These are phyloP conservation scores for Phytophthora sojae DNA, from an alignment of 352 stramenopile genomes.

Conservation along the genomic window DNA sequence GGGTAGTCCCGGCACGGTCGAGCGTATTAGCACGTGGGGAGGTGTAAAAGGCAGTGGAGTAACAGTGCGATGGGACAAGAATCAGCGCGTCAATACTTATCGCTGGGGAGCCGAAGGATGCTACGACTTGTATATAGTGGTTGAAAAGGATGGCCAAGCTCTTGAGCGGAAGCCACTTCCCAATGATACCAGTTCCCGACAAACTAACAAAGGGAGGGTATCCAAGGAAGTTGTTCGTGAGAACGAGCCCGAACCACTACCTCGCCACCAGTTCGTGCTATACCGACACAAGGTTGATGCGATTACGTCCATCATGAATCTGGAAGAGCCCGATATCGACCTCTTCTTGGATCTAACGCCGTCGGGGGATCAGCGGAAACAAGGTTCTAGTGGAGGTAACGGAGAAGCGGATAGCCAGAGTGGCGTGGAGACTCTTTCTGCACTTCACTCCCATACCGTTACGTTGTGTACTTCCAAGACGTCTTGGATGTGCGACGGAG, in stretches of 20 bases:
- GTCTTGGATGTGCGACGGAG: slow-evolving; percentile 82
- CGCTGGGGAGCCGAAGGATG: slow-evolving; percentile 79
- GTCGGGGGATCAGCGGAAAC: slow-evolving; percentile 18
- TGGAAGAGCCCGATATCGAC: slow-evolving; percentile 62
- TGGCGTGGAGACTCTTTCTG: slow-evolving; percentile 39
- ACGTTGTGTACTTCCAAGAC: slow-evolving; percentile 56
- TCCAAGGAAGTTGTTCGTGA: slow-evolving; percentile 2
- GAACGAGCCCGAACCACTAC: slow-evolving; percentile 30
- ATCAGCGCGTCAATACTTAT: slow-evolving; percentile 87
- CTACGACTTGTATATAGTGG: slow-evolving; percentile 80
- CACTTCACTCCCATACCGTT: slow-evolving; percentile 66
- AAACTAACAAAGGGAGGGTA: slow-evolving; percentile 11
- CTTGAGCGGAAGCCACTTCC: slow-evolving; percentile 65
- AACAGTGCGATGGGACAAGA: slow-evolving; percentile 86
- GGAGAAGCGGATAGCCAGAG: slow-evolving; percentile 12
- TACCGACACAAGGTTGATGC: slow-evolving; percentile 61
- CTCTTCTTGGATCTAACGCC: slow-evolving; percentile 60
- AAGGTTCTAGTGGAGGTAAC: background rate
- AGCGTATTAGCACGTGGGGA: slow-evolving; percentile 82
- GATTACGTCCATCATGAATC: slow-evolving; percentile 56
- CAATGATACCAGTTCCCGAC: slow-evolving; percentile 21
- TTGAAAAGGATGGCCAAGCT: slow-evolving; percentile 55
- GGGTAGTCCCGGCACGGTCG: slow-evolving; percentile 69
- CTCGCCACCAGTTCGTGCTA: slow-evolving; percentile 72
- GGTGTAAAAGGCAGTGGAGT: slow-evolving; percentile 78